Conservation (phyloP, 2,329 filamentous ascomycete genomes). For the Thelonectria olida region DNA sequence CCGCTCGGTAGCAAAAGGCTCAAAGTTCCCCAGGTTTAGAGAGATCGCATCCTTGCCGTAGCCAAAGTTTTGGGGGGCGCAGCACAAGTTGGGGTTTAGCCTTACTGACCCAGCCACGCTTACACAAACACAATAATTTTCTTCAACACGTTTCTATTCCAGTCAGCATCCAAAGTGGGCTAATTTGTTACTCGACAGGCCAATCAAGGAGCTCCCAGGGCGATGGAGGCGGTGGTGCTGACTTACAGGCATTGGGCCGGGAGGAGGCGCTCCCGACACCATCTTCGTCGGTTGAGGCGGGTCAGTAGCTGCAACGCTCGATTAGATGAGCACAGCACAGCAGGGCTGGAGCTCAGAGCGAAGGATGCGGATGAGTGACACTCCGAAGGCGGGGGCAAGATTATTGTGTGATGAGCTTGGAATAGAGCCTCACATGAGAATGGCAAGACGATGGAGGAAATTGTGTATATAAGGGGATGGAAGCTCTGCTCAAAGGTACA, state of each 20-base stretch:
- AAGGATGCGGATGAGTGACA: conserved; percentile 2
- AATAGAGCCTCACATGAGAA: neutral
- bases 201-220: conserved; percentile 1
- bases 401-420: neutral
- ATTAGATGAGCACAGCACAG: conserved; percentile 14
- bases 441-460: neutral
- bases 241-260: conserved; percentile 9
- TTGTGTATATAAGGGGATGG: conserved; percentile 36
- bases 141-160: neutral
- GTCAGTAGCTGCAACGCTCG: neutral
- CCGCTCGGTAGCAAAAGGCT: conserved; percentile 7
- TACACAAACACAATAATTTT: neutral
- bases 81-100: conserved; percentile 16
- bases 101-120: conserved; percentile 10
- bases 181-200: neutral
- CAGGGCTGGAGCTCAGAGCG: conserved; percentile 2
- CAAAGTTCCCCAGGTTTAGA: conserved; percentile 16
- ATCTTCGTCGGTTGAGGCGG: conserved; percentile 1
- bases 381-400: conserved; percentile 1
- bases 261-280: neutral
- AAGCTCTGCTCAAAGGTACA: conserved; percentile 12
- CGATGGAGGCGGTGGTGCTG: conserved; percentile 8
- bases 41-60: conserved; percentile 3
- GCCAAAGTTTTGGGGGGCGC: conserved; percentile 1
- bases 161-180: too few species aligned